Evolutionary conservation across 192 early-diverging fungal species (phyloP), one percentile per base, ranked within the genome.

Genomic region (Rhizophagus clarus): DNA sequence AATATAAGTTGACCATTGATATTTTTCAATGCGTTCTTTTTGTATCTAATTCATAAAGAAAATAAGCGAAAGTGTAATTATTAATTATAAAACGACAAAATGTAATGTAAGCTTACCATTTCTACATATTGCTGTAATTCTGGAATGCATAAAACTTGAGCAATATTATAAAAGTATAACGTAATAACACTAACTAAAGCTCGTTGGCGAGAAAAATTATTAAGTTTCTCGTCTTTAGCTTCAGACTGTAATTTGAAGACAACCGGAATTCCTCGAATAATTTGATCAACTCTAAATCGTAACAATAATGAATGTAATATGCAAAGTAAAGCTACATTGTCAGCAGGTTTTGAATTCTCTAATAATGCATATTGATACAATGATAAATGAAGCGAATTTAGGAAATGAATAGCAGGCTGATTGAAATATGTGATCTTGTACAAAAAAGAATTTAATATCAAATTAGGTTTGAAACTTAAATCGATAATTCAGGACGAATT

Each of bases 211-310:
- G 49, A 28, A 62, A 61, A 75, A 17, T 20, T 26, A 17, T 66
- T n/a, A 42, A 78, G 45, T 6, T 68, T 66, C 10, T 68, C 62
- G 37, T 78, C 76, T 78, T 64, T 67, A 12, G 64, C 76, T 32
- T 78, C 76, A 28, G 64, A 42, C 29, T 90, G 26, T 85, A 85
- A 56, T 85, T 84, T 74, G 83, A 83, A 62, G 83, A 89, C 31
- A 88, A 90, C 80, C 17, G 69, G 32, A 62, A 64, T 24, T 56
- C 86, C 72, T 87, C 81, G 74, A 87, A 88, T 26, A 84, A 89
- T 61, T 89, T 78, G 76, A 28, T 78, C 76, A 51, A 17, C n/a
- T 20, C 47, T 40, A 49, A 78, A 78, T 14, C 64, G 26, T 68
- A 45, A 12, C 40, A 78, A 49, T 47, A 78, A 32, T 49, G 76